Evolutionary conservation across 2,329 filamentous ascomycete genomes (phyloP).

Genomic region (Cytospora piceae): DNA sequence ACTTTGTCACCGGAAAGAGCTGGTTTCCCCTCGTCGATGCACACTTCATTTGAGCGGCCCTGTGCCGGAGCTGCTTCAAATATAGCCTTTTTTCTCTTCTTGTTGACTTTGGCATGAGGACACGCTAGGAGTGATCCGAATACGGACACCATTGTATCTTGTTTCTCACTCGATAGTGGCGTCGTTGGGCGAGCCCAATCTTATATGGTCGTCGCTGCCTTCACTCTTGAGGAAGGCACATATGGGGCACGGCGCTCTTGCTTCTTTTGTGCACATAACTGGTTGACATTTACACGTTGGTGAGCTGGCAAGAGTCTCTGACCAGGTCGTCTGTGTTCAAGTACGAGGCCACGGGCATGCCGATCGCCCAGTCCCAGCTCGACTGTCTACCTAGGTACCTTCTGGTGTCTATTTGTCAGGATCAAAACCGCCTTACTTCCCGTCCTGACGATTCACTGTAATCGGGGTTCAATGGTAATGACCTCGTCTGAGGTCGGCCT

Average conservation of each 20-base stretch:
- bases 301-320: not conserved
- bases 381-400: not conserved
- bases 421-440: not conserved
- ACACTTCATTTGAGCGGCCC: not conserved
- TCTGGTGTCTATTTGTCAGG: not conserved
- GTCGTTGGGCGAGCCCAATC: not conserved
- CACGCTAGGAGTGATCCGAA: not conserved
- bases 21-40: not conserved
- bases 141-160: not conserved
- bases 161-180: not conserved
- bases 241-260: not conserved
- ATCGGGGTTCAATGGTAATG: not conserved
- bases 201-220: not conserved
- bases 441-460: not conserved
- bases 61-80: not conserved
- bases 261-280: not conserved
- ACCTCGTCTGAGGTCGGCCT: not conserved
- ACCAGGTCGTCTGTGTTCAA: not conserved
- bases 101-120: not conserved
- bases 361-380: not conserved
- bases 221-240: not conserved
- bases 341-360: not conserved
- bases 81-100: not conserved
- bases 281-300: not conserved
- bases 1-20: no score